Conservation (phyloP, 2,329 filamentous ascomycete species). For the Tolypocladium paradoxum region DNA sequence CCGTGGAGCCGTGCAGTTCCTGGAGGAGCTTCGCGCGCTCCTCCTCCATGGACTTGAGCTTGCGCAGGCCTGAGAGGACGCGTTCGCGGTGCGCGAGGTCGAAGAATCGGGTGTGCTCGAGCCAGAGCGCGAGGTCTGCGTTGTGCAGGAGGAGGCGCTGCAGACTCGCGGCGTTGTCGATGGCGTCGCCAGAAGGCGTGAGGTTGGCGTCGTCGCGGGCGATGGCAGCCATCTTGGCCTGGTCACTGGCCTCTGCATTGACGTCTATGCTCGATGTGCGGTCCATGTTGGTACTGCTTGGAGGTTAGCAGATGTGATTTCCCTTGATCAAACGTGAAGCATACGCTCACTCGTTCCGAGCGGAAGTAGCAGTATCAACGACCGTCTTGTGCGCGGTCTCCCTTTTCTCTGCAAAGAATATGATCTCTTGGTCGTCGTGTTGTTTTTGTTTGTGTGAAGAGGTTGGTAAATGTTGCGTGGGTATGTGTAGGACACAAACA, state of each 20-base stretch:
- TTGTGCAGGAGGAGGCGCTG: slow-evolving; percentile 3
- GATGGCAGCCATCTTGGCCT: too few species aligned
- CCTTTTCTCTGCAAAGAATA: not conserved
- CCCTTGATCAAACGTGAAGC: not conserved
- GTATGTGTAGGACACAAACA: not conserved
- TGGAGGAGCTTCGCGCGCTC: slow-evolving; percentile 9
- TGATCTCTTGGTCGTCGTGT: too few species aligned
- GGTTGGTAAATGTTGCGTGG: not conserved
- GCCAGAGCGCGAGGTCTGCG: slow-evolving; percentile 12
- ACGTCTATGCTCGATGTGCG: not conserved
- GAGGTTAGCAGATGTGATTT: not conserved
- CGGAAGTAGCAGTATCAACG: not conserved
- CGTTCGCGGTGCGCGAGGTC: slow-evolving; percentile 8
- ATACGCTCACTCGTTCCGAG: not conserved
- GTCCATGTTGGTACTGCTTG: not conserved
- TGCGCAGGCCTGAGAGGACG: slow-evolving; percentile 6
- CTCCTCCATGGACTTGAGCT: slow-evolving; percentile 9
- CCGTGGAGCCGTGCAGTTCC: slow-evolving; percentile 6
- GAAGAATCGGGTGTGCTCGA: slow-evolving; percentile 14
- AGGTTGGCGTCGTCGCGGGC: not conserved
- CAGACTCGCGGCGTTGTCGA: not conserved
- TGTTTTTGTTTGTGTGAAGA: not conserved
- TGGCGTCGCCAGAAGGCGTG: too few species aligned
- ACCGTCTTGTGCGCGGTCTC: not conserved
- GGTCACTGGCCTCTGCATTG: not conserved